Base-by-base conservation (phyloP, 345 rosid species). In the Heritiera fomes region DNA sequence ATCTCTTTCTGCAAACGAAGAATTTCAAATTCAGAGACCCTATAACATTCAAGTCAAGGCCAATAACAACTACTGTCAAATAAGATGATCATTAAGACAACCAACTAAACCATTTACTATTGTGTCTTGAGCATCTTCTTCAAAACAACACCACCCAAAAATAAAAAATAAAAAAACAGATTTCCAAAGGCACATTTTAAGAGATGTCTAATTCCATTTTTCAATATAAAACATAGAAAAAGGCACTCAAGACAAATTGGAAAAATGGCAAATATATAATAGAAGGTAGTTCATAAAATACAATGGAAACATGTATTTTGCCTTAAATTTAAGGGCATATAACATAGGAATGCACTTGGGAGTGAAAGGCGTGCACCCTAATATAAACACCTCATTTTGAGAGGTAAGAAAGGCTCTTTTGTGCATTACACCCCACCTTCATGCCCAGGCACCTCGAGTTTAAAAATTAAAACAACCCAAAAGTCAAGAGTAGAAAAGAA, bases 1-100 rank as follows among this genome's bases (percentile, higher is more conserved):
- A 95, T 83, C 88, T 95, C 98, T 83, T 95, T 95, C 98, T 95
- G 94, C 91, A 84, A 73, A 78, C 74, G 77, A 61, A 84, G 77
- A 64, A 18, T 32, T 20, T n/a, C 18, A 73, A 75, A 52, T 58
- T 81, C 14, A 80, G 50, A 65, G 67, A 55, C 60, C 20, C 23
- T 30, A 73, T 43, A 7, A 11, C 10, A 62, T 61, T 30, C 40
- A 61, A 61, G 65, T 30, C 6, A 4, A 30, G 65, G 65, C 17
- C 2, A 28, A 40, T 30, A 61, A 28, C 40, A 28, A 59, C 59
- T 53, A 53, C 34, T 34, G 61, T 18, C 46, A 50, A 18, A 50
- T 18, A 71, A 50, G 45, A 71, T 15, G 61, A 71, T 34, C 75
- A 72, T 34, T 72, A 18, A 17, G 47, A 72, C 18, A 15, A 30